Percentiles rank a stretch among this genome's conserved stretches.
Conservation (phyloP, 768 basidiomycete genomes). For the Cytidiella melzeri region DNA sequence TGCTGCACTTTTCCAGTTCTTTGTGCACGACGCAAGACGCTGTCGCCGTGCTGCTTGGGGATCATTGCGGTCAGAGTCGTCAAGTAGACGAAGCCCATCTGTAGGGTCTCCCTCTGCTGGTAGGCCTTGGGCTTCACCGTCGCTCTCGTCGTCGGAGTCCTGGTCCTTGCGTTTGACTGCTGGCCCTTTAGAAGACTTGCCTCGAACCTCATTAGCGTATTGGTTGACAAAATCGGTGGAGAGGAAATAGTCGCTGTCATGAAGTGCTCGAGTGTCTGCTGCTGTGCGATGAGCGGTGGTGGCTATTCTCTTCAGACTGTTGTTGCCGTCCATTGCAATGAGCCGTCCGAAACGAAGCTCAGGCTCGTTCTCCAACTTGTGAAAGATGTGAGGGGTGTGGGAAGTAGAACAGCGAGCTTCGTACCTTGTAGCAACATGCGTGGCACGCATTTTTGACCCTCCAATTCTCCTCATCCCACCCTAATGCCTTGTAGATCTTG, state of each 20-base stretch:
- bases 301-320: slow-evolving; percentile 6
- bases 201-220: slow-evolving; percentile 7
- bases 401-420: not conserved
- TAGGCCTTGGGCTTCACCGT: not conserved
- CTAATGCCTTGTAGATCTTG: slow-evolving; percentile 20
- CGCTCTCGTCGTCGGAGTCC: not conserved
- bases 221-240: not conserved
- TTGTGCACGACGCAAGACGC: slow-evolving; percentile 18
- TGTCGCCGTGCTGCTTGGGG: no score
- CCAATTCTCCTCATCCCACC: slow-evolving; percentile 26
- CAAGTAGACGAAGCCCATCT: not conserved
- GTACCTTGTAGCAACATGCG: slow-evolving; percentile 31
- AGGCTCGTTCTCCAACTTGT: slow-evolving; percentile 3
- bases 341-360: not conserved
- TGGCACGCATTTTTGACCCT: slow-evolving; percentile 29
- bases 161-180: not conserved
- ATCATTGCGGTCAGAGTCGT: not conserved
- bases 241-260: slow-evolving; percentile 7
- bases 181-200: not conserved
- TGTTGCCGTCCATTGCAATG: slow-evolving; percentile 3
- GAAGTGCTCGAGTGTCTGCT: slow-evolving; percentile 1
- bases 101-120: slow-evolving; percentile 5
- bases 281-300: not conserved
- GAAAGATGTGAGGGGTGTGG: not conserved
- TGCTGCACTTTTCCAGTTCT: slow-evolving; percentile 28